Base-by-base conservation (phyloP, 768 basidiomycete species). In the Psilocybe cubensis region DNA sequence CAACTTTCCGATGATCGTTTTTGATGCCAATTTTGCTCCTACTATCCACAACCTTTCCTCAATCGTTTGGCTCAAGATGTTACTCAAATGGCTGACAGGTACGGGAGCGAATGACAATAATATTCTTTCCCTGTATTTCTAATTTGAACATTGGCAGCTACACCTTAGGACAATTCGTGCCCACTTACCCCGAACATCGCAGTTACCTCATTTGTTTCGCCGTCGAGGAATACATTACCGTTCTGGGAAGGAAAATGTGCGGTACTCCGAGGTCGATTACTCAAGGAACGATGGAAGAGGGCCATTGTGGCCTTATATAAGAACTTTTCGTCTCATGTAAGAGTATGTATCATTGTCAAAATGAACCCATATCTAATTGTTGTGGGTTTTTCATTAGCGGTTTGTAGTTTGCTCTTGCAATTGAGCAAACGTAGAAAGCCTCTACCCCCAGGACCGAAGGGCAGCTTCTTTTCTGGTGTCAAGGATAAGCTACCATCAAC, bases 381-480 rank as follows among this genome's bases (percentile, higher is more conserved):
- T 18, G 17, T 33, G 29, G 47, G 3, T 17, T 5, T 3, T 9
- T n/a, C 28, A 5, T 18, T 31, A 4, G 8, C 2, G 27, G 8
- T 11, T 11, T 31, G 33, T 20, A 18, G 21, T 35, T 38, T 25
- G 2, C 35, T 35, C 25, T n/a, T 40, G 7, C 24, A 24, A 31
- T 38, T 17, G 18, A 14, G 4, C 33, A 4, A 24, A 7, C 10
- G 24, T 24, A 7, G 25, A 18, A n/a, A 9, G 9, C 44, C 20
- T 25, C 42, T 64, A 33, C 64, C 64, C 3, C 64, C 64, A 21
- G 64, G 64, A 14, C 64, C 64, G 4, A 55, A 33, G 24, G 64
- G 64, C 3, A 31, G 47, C 14, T 56, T 48, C 33, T 54, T 65
- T 18, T 35, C 51, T 14, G 59, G 63, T 18, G 40, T 65, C 18